Conservation (phyloP, 2,329 filamentous ascomycete species). For the Stachybotrys chartarum region DNA sequence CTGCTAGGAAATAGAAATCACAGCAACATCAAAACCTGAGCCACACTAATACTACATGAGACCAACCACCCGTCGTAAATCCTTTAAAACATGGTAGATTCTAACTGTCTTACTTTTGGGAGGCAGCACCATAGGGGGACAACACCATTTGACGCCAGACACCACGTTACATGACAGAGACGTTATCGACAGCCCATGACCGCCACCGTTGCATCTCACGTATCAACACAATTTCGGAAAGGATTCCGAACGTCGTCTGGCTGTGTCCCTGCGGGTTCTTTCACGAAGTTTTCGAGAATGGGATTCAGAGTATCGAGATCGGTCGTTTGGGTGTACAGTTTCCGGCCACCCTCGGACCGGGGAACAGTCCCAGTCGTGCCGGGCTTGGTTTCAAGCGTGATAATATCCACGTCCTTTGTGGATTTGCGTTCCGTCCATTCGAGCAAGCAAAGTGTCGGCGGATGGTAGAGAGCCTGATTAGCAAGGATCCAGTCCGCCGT, state of each 20-base stretch:
- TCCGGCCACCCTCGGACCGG: background rate
- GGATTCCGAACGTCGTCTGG: conserved; percentile 4
- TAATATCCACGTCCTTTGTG: conserved; percentile 9
- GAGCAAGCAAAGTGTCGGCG: conserved; percentile 27
- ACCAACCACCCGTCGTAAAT: no score
- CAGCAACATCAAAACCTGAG: no score
- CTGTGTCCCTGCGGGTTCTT: background rate
- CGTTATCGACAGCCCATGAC: no score
- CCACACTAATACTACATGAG: no score
- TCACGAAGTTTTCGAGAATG: conserved; percentile 13
- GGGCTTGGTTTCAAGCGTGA: conserved; percentile 9
- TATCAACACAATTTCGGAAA: conserved; percentile 7
- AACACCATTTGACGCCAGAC: no score
- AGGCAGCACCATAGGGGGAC: no score
- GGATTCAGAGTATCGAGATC: conserved; percentile 8
- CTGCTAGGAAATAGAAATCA: background rate
- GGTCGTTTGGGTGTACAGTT: conserved; percentile 1
- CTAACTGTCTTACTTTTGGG: no score
- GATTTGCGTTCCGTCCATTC: conserved; percentile 15
- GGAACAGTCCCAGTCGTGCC: background rate
- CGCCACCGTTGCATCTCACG: no score
- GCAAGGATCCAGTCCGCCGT: conserved; percentile 31
- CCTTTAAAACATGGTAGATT: no score
- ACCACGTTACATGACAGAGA: no score
- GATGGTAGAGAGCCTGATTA: conserved; percentile 22